These are phyloP conservation scores for Phaeosphaeriaceae sp. DNA, from an alignment of 2,329 filamentous ascomycete genomes.

Conservation along the genomic window DNA sequence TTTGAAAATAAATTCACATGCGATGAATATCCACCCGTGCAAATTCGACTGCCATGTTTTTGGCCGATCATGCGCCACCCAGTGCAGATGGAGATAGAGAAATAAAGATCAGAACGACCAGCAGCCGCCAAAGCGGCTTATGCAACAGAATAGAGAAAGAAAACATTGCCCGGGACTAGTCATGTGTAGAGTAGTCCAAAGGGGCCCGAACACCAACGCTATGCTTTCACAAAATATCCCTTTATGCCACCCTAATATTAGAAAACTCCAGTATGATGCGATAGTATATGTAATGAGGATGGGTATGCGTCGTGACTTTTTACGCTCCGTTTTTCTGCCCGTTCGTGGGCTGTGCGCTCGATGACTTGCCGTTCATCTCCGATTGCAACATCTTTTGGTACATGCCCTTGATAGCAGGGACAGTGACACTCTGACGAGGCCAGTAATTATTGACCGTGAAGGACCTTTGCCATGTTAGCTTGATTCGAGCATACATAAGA, in stretches of 20 bases:
- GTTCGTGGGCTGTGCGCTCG: slow-evolving; percentile 28
- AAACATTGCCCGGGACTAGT: slow-evolving; percentile 24
- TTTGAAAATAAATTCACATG: slow-evolving; percentile 3
- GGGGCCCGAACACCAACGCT: slow-evolving; percentile 43
- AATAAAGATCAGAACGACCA: slow-evolving; percentile 7
- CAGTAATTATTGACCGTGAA: slow-evolving; percentile 48
- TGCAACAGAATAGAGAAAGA: slow-evolving; percentile 24
- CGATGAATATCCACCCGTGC: neutral
- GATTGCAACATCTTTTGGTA: slow-evolving; percentile 46
- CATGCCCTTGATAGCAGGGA: slow-evolving; percentile 45
- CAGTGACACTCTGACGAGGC: slow-evolving; percentile 42
- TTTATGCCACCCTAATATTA: slow-evolving; percentile 23
- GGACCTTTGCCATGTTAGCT: slow-evolving; percentile 40
- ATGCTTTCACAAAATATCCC: slow-evolving; percentile 38
- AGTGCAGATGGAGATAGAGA: slow-evolving; percentile 17
- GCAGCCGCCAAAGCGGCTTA: slow-evolving; percentile 13
- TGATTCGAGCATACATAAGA: neutral
- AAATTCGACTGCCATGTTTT: slow-evolving; percentile 12
- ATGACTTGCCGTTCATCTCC: slow-evolving; percentile 37
- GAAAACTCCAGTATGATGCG: slow-evolving; percentile 29
- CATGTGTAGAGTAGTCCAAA: slow-evolving; percentile 29
- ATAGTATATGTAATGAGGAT: slow-evolving; percentile 16
- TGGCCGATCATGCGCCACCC: slow-evolving; percentile 24
- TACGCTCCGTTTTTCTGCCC: slow-evolving; percentile 33
- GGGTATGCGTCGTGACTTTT: slow-evolving; percentile 5